A percentile compares a stretch with the other conserved stretches of the same genome.
phyloP scores from a whole-genome alignment of 129 eudicot genomes.

The Glebionis coronaria region DNA sequence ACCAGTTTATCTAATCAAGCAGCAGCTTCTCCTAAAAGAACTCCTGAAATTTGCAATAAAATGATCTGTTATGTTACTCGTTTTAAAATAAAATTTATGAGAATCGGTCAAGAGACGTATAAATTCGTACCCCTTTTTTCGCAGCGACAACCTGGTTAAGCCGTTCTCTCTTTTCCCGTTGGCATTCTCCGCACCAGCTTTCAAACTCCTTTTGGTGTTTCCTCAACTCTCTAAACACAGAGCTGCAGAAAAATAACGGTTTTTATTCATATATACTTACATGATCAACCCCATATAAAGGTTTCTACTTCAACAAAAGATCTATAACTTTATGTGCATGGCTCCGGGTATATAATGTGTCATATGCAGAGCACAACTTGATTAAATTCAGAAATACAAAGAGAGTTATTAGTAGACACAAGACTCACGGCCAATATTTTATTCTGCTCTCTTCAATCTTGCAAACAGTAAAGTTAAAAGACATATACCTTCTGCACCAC shows the following conservation, averaged over 20 bases:
- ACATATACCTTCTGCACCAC: constrained; percentile 85
- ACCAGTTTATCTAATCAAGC: constrained; percentile 21
- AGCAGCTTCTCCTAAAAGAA: constrained; percentile 34
- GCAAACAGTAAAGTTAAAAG: constrained; percentile 3
- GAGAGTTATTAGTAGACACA: background rate
- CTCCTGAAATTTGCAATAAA: constrained; percentile 35
- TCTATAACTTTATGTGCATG: background rate
- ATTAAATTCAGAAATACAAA: background rate
- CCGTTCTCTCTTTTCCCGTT: constrained; percentile 71
- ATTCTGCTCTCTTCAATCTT: background rate
- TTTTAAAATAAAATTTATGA: background rate
- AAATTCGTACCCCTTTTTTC: constrained; percentile 44
- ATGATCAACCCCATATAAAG: background rate
- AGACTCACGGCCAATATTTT: background rate
- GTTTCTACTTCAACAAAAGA: background rate
- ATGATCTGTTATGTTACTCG: background rate
- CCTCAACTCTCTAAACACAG: constrained; percentile 75
- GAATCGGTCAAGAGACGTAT: background rate
- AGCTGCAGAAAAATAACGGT: constrained; percentile 33
- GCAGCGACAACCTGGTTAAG: constrained; percentile 45
- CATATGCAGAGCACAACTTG: background rate
- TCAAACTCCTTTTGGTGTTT: constrained; percentile 64
- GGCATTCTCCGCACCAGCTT: constrained; percentile 83
- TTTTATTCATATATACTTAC: background rate
- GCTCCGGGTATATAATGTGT: background rate